Evolutionary conservation across 139 green algal genomes (phyloP).

Genomic region (Spirogloea muscicola): DNA sequence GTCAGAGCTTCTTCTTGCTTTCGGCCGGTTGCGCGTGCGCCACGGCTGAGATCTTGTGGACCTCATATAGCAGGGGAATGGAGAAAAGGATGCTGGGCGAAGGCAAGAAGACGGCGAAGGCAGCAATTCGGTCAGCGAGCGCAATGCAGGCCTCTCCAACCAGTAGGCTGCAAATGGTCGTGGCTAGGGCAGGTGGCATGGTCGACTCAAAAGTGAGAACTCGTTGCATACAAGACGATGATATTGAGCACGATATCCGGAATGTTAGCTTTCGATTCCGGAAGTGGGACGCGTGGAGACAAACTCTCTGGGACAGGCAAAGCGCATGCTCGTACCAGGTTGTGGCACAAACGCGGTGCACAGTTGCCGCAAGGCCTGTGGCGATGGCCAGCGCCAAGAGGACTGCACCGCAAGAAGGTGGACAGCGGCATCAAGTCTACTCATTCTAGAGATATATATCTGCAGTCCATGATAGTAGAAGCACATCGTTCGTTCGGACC

Average conservation of each 20-base stretch:
- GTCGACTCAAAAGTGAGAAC: not conserved
- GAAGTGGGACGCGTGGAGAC: too few species aligned
- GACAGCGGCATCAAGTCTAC: not conserved
- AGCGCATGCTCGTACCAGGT: conserved; percentile 14
- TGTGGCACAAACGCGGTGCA: conserved; percentile 11
- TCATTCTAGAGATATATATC: not conserved
- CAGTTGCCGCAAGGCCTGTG: not conserved
- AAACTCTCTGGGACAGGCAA: too few species aligned
- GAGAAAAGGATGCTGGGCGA: not conserved
- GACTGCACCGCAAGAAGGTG: conserved; percentile 15
- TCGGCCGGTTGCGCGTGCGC: not conserved
- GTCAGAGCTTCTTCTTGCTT: conserved; percentile 8
- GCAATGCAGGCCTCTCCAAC: not conserved
- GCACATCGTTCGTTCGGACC: not conserved
- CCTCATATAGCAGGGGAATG: conserved; percentile 1
- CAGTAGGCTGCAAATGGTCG: not conserved
- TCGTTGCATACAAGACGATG: too few species aligned
- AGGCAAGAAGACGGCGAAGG: too few species aligned
- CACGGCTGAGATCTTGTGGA: not conserved
- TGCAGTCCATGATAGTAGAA: not conserved
- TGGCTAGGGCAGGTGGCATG: not conserved
- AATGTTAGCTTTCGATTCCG: too few species aligned
- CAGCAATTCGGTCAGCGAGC: too few species aligned
- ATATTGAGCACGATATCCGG: too few species aligned
- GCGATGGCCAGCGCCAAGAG: not conserved